Evolutionary conservation across 2,329 filamentous ascomycete species (phyloP), one percentile per base, ranked within the genome.

Genomic region (Fusarium temperatum): DNA sequence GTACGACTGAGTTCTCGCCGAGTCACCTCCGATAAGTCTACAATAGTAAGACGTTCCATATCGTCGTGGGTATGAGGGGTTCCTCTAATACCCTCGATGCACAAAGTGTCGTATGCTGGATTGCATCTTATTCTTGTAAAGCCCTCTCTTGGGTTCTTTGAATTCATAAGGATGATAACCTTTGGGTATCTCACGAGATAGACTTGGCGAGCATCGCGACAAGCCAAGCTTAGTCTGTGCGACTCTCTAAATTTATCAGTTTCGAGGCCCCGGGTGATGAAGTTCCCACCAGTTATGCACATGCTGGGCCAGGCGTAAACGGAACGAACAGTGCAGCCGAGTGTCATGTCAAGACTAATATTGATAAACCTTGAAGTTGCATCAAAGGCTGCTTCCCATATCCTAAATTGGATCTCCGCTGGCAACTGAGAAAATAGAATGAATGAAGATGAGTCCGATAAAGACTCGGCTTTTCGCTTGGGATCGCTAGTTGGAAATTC

Each of bases 371-470:
- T 35, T 4, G 53, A 32, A 24, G 42, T 36, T n/a, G 50, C 32
- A 13, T 45, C 26, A 10, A 69, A 39, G n/a, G 63, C 55, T 13
- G 44, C n/a, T 24, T 63, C 17, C 66, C 63, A 67, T 24, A 67
- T 57, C 14, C 20, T 20, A 7, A 26, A 12, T 26, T 36, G 50
- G 8, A 67, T 20, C 18, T 69, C 56, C 4, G 56, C 5, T 4
- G 66, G 56, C 2, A 69, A 24, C 11, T 18, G 18, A 14, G 42
- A 28, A 22, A 69, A 69, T 3, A 14, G 12, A 57, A 28, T 20
- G 45, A 69, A 69, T 10, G 41, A 36, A 8, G 13, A 13, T 6
- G 9, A 26, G 13, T 28, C 24, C 10, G 12, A 11, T 20, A 10
- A 14, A 20, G 48, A 32, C 48, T 58, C 10, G 20, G 12, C 11